Base-by-base conservation (phyloP, 768 basidiomycete genomes). In the Coprinopsis cinerea region DNA sequence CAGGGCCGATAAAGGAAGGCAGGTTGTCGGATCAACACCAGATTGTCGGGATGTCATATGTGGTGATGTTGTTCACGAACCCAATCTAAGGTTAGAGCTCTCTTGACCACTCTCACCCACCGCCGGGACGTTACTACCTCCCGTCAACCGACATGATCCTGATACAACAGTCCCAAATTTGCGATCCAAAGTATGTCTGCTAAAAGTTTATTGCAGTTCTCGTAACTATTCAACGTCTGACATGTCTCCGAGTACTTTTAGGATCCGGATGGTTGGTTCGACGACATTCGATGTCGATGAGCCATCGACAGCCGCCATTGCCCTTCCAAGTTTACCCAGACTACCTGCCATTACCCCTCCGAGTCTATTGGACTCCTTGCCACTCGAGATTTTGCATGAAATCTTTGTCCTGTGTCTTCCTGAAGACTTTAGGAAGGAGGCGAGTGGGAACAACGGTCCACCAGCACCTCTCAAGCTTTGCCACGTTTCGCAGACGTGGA, bases 401-500 rank as follows among this genome's bases (percentile, higher is more conserved):
- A 52, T 52, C 22, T 52, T 52, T 39, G 18, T 47, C 7, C 45
- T 37, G 14, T 46, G 44, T 25, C 34, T 52, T 11, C 51, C 51
- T 13, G 18, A 13, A 6, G 27, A 44, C 25, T 45, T 17, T 27
- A 45, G 28, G 20, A 10, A 9, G 24, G 18, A 7, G 36, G 32
- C 36, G 24, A 37, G 17, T 39, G 6, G n/a, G 17, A 20, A 26
- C 5, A 37, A 9, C 9, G 37, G 24, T 10, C n/a, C 22, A 14
- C 3, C 30, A 22, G 51, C 51, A 24, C 72, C 72, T 13, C 66
- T 73, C 20, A 61, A 67, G 22, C 61, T 73, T 15, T 67, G 68
- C 14, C 64, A 64, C 41, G 65, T 71, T 43, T 73, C 71, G 55
- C 61, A 59, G 36, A 60, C 61, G 41, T 73, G 72, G 72, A 65